Percentiles rank a stretch among this genome's conserved stretches.
Conservation (phyloP, 2,329 filamentous ascomycete genomes). For the Boeremia lycopersici region DNA sequence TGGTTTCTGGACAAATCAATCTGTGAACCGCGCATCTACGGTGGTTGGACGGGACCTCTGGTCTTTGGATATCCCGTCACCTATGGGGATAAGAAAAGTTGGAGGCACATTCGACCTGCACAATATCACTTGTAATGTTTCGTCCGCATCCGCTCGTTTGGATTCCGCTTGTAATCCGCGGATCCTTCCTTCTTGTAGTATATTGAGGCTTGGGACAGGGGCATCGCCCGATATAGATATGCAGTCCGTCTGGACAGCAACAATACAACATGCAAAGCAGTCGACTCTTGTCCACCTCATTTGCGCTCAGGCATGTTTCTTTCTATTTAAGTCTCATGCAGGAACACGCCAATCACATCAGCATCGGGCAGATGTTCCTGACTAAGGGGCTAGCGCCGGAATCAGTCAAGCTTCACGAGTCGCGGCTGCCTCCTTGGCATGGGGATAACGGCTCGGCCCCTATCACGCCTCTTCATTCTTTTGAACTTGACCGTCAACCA, state of each 20-base stretch:
- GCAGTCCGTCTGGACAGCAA: constrained; percentile 2
- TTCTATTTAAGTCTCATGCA: constrained; percentile 9
- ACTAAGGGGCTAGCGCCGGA: constrained; percentile 21
- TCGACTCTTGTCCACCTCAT: neutral
- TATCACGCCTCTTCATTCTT: constrained; percentile 16
- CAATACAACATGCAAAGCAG: neutral
- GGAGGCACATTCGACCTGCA: constrained; percentile 13
- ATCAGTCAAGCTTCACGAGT: constrained; percentile 9
- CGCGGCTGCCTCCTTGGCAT: constrained; percentile 10
- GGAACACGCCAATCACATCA: constrained; percentile 20
- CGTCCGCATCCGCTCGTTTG: constrained; percentile 19
- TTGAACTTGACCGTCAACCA: constrained; percentile 14
- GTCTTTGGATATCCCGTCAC: constrained; percentile 20
- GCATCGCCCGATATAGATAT: constrained; percentile 4
- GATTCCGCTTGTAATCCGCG: constrained; percentile 5
- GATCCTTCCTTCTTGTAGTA: constrained; percentile 9
- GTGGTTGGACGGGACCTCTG: constrained; percentile 14
- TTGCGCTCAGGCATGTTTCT: neutral
- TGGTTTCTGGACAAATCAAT: constrained; percentile 36
- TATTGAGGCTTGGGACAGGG: neutral
- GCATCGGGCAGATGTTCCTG: constrained; percentile 26
- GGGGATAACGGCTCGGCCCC: constrained; percentile 12
- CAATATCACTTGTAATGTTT: constrained; percentile 31
- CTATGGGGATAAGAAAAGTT: constrained; percentile 15
- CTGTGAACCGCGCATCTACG: constrained; percentile 32